Evolutionary conservation across 805 yeast species (phyloP).

Genomic region (Candida succiphila): DNA sequence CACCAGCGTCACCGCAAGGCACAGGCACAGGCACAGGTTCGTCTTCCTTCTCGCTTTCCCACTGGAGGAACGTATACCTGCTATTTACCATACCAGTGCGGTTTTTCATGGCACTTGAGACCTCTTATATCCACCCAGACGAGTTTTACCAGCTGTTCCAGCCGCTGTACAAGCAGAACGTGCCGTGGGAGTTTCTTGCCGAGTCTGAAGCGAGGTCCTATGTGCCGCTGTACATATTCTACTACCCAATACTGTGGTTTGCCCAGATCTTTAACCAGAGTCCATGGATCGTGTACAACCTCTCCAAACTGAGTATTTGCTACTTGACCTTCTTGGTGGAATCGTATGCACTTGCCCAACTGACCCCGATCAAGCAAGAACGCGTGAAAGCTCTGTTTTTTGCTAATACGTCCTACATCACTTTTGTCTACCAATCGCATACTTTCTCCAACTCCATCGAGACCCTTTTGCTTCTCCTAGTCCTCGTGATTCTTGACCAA

Average conservation of each 20-base stretch:
- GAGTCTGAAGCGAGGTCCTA: constrained; percentile 52
- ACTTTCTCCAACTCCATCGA: constrained; percentile 87
- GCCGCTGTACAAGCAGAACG: constrained; percentile 40
- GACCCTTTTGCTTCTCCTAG: constrained; percentile 41
- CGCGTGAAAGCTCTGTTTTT: constrained; percentile 33
- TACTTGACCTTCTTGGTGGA: constrained; percentile 22
- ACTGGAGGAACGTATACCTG: constrained; percentile 41
- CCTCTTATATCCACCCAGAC: constrained; percentile 94
- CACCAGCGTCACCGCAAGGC: too few species aligned
- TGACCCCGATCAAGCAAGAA: constrained; percentile 24
- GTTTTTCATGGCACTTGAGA: constrained; percentile 48
- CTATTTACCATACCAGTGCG: constrained; percentile 34
- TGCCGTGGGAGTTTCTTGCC: constrained; percentile 79
- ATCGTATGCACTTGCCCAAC: constrained; percentile 20
- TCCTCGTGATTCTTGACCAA: constrained; percentile 37
- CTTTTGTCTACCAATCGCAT: constrained; percentile 75
- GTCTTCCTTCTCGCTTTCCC: constrained; percentile 9
- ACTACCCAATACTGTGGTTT: constrained; percentile 53
- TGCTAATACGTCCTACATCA: constrained; percentile 52
- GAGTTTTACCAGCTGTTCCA: constrained; percentile 93
- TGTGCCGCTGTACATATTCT: constrained; percentile 54
- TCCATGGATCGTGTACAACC: constrained; percentile 43
- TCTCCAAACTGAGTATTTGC: constrained; percentile 38
- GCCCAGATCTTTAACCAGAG: constrained; percentile 20
- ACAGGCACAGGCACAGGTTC: too few species aligned